phyloP scores from a whole-genome alignment of 495 filamentous ascomycete genomes.

The Penicillium antarcticum region DNA sequence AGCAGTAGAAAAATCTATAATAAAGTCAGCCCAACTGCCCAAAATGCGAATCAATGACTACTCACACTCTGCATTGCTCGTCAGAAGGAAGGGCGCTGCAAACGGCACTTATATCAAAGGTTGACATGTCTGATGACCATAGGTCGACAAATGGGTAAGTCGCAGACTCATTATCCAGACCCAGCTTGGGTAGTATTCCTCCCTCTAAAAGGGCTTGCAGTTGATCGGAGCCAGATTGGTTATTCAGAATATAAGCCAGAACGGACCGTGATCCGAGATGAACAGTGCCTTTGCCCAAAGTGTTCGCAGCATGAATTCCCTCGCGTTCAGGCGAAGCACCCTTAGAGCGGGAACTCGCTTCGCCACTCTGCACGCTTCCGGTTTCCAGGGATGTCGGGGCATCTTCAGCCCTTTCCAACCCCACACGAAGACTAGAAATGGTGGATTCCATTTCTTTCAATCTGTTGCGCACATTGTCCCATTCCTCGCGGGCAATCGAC shows the following conservation, averaged over 20 bases:
- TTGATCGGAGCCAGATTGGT: conserved; percentile 63
- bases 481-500: conserved; percentile 45
- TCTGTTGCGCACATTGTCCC: conserved; percentile 43
- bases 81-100: conserved; percentile 67
- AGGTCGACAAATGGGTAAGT: conserved; percentile 75
- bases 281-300: conserved; percentile 51
- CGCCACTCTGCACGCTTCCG: conserved; percentile 58
- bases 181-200: conserved; percentile 76
- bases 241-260: conserved; percentile 57
- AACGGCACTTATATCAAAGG: conserved; percentile 65
- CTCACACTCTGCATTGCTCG: conserved; percentile 63
- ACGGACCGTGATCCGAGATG: conserved; percentile 59
- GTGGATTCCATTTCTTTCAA: conserved; percentile 44
- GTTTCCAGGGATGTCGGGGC: conserved; percentile 28
- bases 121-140: conserved; percentile 64
- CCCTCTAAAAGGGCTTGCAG: conserved; percentile 65
- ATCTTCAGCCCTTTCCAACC: conserved; percentile 39
- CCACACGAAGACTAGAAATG: conserved; percentile 37
- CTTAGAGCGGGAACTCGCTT: conserved; percentile 44
- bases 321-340: conserved; percentile 45
- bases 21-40: background rate
- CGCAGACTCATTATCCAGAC: conserved; percentile 75
- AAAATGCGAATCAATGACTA: conserved; percentile 1
- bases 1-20: conserved; percentile 65
- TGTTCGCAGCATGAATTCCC: conserved; percentile 52